Base-by-base conservation (phyloP, 805 yeast genomes). In the Starmera quercuum region DNA sequence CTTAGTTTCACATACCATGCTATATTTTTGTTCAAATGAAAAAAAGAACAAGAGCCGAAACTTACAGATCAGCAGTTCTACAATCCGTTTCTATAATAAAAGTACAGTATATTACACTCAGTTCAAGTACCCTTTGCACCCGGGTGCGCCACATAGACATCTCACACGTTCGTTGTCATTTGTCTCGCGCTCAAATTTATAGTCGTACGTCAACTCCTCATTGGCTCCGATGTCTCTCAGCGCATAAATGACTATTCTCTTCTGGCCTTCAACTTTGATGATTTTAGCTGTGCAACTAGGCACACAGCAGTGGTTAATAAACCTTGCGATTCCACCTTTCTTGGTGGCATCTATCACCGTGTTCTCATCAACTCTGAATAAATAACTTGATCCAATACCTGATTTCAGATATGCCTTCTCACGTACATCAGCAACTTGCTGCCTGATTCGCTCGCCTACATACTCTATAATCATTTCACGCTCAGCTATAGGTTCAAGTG, bases 241-340 rank as follows among this genome's bases (percentile, higher is more conserved):
- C 0, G 98, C 97, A 58, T 90, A 92, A 20, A 92, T 87, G 34
- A 88, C 97, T 63, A 92, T 90, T 56, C 97, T 71, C 59, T 85
- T 86, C 49, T 74, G 80, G 4, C 97, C 97, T 38, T 87, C 97
- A 26, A 87, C 97, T 56, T 86, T 86, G 49, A 88, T 88, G 51
- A 92, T 87, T 53, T 88, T 90, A 2, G 98, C 97, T 0, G 95
- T 87, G 61, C 98, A 92, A 45, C 95, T 87, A 2, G 99, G 99
- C 34, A 82, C 83, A 61, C 99, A 92, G 55, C 97, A 87, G 56
- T 92, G 99, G 49, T 92, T 92, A 55, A 92, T 92, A 51, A 92
- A 92, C 39, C 98, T 68, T 0, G 98, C 97, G 49, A 88, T 88
- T 4, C 97, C 97, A 19, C 99, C 99, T 42, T 80, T 83, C 53